phyloP scores from a whole-genome alignment of 1,139 yeast genomes.

The Lodderomyces margitis region DNA sequence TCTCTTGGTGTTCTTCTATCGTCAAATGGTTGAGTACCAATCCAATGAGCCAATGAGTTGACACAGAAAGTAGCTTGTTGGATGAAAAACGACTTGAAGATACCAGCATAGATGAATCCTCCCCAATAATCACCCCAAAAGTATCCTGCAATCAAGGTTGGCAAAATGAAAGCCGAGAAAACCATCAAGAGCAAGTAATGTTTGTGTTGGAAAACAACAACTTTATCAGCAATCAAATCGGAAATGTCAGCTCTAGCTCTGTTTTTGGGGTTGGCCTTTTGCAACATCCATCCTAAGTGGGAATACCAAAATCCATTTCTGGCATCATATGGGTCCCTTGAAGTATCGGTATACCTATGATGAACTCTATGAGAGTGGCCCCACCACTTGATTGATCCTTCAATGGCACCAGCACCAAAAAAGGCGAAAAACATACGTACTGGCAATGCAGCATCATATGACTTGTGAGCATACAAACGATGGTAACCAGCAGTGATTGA shows the following conservation, averaged over 20 bases:
- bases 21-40: conserved; percentile 96
- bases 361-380: conserved; percentile 95
- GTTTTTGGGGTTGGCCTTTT: conserved; percentile 88
- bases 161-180: conserved; percentile 67
- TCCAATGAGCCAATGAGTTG: conserved; percentile 97
- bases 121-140: conserved; percentile 91
- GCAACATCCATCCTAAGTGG: conserved; percentile 97
- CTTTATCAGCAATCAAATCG: conserved; percentile 86
- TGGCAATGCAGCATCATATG: conserved; percentile 75
- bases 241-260: conserved; percentile 96
- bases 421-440: conserved; percentile 72
- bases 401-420: conserved; percentile 92
- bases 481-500: conserved; percentile 91
- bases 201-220: conserved; percentile 90
- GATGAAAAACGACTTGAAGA: conserved; percentile 75
- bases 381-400: conserved; percentile 99
- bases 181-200: conserved; percentile 75
- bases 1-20: conserved; percentile 98
- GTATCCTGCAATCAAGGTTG: conserved; percentile 73
- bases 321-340: conserved; percentile 97
- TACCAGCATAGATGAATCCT: conserved; percentile 89
- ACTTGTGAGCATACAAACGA: conserved; percentile 75
- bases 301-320: conserved; percentile 94
- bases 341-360: conserved; percentile 95
- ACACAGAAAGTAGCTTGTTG: conserved; percentile 99